Base-by-base conservation (phyloP, 805 yeast genomes). In the Metschnikowia chrysomelidarum region DNA sequence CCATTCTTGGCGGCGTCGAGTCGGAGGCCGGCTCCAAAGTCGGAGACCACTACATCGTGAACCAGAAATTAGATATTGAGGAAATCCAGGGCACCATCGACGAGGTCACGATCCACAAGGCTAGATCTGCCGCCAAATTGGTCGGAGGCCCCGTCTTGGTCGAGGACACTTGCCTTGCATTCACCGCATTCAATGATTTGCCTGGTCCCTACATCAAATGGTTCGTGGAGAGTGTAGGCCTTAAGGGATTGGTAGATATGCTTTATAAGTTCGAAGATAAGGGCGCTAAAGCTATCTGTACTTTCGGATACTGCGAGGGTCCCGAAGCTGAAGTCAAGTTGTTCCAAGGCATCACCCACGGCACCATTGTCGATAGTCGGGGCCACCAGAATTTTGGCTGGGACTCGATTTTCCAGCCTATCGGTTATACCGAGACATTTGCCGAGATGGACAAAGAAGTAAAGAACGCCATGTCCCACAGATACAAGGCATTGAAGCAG, bases 151-250 rank as follows among this genome's bases (percentile, higher is more conserved):
- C 98, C 0, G 97, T 87, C 0, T 69, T 93, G 38, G 96, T 89
- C 3, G 99, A 93, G 56, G 99, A 93, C 53, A 93, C 98, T 0
- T 89, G 95, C 32, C 73, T 93, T 24, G 86, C 83, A 4, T 93
- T 84, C 60, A 74, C 74, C 32, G 96, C 95, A 2, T 71, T 82
- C 54, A 80, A 84, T 34, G 69, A 72, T 43, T 72, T 93, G 32
- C 99, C 99, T 3, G 99, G 99, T 16, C 98, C 98, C 1, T 87
- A 87, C 46, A 74, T 76, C 61, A 91, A 91, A 60, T 91, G 98
- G 98, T 93, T 93, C 61, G 73, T 87, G 28, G 67, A 79, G 44
- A 62, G 75, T 10, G 58, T 89, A 46, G 97, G 97, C 0, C 71
- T 85, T 21, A 76, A 75, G 10, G 91, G 91, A 2, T 64, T 91